Evolutionary conservation across 164 flowering plant genomes (phyloP).

Genomic region (Sextonia rubra): DNA sequence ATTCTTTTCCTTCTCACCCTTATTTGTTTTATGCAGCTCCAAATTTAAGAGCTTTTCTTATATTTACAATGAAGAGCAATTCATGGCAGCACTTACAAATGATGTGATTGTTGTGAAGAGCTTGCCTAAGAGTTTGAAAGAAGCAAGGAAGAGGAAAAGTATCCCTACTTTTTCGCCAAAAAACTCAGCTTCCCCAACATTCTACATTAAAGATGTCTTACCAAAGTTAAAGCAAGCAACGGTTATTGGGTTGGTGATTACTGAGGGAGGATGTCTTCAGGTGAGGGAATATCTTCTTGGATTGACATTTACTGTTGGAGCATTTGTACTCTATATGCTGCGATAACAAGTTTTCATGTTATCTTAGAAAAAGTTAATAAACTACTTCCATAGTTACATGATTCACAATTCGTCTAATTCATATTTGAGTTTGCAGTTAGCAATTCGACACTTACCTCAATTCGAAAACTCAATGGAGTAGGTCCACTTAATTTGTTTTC

Average conservation of each 20-base stretch:
- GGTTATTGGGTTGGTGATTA: slow-evolving; percentile 66
- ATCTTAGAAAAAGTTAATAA: no score
- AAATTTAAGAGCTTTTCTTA: slow-evolving; percentile 90
- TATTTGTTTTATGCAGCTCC: slow-evolving; percentile 41
- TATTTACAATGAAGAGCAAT: slow-evolving; percentile 86
- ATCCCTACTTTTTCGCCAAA: slow-evolving; percentile 65
- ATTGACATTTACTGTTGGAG: background rate
- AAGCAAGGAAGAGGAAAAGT: slow-evolving; percentile 55
- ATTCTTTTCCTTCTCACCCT: slow-evolving; percentile 2
- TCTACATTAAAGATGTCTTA: slow-evolving; percentile 53
- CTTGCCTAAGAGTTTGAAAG: slow-evolving; percentile 67
- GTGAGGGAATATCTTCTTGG: slow-evolving; percentile 28
- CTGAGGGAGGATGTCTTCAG: slow-evolving; percentile 88
- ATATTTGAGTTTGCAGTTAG: no score
- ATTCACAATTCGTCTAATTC: no score
- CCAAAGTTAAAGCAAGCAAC: slow-evolving; percentile 58
- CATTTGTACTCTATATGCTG: background rate
- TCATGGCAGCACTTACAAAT: slow-evolving; percentile 65
- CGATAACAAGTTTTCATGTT: background rate
- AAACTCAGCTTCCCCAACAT: slow-evolving; percentile 56
- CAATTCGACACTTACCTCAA: no score
- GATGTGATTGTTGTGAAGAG: slow-evolving; percentile 68
- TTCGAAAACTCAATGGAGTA: no score
- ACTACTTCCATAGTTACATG: no score
- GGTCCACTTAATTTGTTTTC: no score